These are phyloP conservation scores for Crithidia brevicula DNA, from an alignment of 208 protist species.

Conservation along the genomic window DNA sequence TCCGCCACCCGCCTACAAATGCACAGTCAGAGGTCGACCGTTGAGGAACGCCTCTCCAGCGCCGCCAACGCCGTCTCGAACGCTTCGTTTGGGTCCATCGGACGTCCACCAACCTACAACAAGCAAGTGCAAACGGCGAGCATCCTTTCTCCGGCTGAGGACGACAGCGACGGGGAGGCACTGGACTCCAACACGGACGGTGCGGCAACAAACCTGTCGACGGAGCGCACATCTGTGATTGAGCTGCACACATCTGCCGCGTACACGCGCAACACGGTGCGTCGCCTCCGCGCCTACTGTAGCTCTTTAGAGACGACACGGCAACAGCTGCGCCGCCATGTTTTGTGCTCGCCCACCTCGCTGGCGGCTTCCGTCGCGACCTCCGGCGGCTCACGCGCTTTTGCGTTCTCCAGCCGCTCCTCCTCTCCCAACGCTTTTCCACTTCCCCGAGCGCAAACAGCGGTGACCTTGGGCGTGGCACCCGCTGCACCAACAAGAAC, in stretches of 20 bases:
- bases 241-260: constrained; percentile 46
- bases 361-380: background rate
- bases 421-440: background rate
- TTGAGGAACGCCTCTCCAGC: background rate
- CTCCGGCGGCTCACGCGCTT: background rate
- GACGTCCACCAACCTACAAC: constrained; percentile 19
- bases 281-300: constrained; percentile 44
- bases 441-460: constrained; percentile 1
- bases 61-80: background rate
- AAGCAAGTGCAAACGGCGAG: constrained; percentile 39
- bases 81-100: constrained; percentile 3
- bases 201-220: background rate
- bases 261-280: constrained; percentile 42
- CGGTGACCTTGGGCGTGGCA: background rate
- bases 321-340: constrained; percentile 27
- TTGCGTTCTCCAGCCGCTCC: constrained; percentile 11
- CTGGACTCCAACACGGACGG: constrained; percentile 13
- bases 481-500: background rate
- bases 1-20: too few species aligned
- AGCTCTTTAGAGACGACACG: constrained; percentile 36
- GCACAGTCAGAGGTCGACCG: background rate
- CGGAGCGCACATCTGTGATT: constrained; percentile 40
- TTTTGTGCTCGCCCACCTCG: background rate
- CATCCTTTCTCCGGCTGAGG: constrained; percentile 10
- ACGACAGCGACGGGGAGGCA: constrained; percentile 5